Evolutionary conservation across 352 stramenopile species (phyloP), one percentile per base, ranked within the genome.

Genomic region (Globisporangium viniferum): DNA sequence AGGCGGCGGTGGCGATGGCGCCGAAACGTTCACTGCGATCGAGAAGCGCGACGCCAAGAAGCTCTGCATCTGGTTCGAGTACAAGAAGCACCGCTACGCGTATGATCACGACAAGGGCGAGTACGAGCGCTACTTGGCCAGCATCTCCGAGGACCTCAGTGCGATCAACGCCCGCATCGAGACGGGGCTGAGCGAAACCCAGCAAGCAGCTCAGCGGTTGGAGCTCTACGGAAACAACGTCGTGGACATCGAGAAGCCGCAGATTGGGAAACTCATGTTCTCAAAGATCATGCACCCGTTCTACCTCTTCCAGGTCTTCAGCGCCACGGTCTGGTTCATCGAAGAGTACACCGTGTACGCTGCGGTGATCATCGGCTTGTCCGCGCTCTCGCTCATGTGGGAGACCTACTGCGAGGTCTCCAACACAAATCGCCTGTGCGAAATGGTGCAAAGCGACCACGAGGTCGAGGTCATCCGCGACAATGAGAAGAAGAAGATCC

Each of bases 301-400:
- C 69, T 93, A 93, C 69, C 69, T 93, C 22, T 92, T 92, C 67
- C 83, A 93, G 67, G 65, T 90, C 29, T 61, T 81, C 36, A 91
- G 84, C 36, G 81, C 79, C 3, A 20, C 84, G 22, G 74, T 94
- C 51, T 94, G 86, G 86, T 68, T 92, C 44, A 75, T 70, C 51
- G 81, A 92, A 66, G 64, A 59, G 9, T 94, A 92, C 57, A 81
- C 67, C 24, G 79, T 81, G 2, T 93, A 93, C 60, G 77, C 86
- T 18, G 59, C 84, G 33, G 72, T 90, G n/a, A 86, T 93, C 56
- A 55, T 88, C 24, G 56, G 69, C 18, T 76, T 90, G 51, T 91
- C 86, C 53, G 72, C 74, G 6, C 57, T 85, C 14, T 92, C 82
- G 22, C 85, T 91, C 67, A 62, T 72, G 10, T 92, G 82, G 76